Conservation (phyloP, 257 asterid genomes). For the Solanum neorickii region DNA sequence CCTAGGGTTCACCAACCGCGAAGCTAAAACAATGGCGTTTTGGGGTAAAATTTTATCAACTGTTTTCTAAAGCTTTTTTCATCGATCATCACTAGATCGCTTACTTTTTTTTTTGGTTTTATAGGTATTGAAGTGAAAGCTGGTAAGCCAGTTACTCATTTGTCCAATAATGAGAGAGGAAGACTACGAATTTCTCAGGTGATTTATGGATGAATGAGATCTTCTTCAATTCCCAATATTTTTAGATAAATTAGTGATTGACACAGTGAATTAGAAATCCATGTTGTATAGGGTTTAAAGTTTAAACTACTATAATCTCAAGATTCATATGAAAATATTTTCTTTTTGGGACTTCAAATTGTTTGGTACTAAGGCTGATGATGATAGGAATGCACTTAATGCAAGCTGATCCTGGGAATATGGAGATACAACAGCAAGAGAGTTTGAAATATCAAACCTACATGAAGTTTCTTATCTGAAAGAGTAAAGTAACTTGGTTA, state of each 20-base stretch:
- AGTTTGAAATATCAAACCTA: background rate
- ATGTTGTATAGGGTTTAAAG: background rate
- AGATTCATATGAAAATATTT: background rate
- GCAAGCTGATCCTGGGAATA: background rate
- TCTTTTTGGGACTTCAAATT: background rate
- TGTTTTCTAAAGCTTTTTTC: background rate
- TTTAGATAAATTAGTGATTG: background rate
- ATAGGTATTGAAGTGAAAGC: constrained; percentile 70
- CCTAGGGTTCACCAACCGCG: constrained; percentile 13
- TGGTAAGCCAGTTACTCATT: constrained; percentile 56
- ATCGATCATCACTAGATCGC: background rate
- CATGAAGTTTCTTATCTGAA: background rate
- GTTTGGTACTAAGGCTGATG: background rate
- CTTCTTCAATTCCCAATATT: background rate
- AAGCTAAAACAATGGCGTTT: constrained; percentile 32
- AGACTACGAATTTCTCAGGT: constrained; percentile 89
- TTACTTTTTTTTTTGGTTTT: background rate
- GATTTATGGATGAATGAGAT: background rate
- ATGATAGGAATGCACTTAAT: background rate
- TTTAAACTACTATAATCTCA: background rate
- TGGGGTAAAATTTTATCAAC: constrained; percentile 37
- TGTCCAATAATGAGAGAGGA: constrained; percentile 33
- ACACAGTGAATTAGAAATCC: background rate
- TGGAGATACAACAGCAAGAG: background rate
- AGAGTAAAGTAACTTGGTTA: background rate